Percentiles rank a stretch among this genome's conserved stretches.
phyloP scores from a whole-genome alignment of 2,329 filamentous ascomycete genomes.

The Diaporthe longicolla region DNA sequence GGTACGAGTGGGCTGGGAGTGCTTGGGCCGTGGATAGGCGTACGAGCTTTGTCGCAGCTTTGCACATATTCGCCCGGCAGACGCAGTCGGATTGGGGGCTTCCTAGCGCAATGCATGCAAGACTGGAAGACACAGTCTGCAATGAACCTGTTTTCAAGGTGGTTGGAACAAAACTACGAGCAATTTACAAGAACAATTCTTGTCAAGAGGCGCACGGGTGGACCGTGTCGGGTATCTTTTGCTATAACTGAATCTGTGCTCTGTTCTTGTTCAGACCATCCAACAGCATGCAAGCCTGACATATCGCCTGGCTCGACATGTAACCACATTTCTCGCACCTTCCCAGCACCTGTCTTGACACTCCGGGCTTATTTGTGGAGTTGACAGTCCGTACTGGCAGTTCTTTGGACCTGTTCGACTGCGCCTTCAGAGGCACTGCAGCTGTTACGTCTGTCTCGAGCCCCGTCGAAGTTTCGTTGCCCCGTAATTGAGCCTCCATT shows the following conservation, averaged over 20 bases:
- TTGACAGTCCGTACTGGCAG: slow-evolving; percentile 45
- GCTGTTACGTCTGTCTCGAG: slow-evolving; percentile 77
- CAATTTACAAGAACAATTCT: background rate
- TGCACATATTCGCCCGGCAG: background rate
- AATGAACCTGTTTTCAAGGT: background rate
- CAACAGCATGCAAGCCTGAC: slow-evolving; percentile 92
- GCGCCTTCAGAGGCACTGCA: slow-evolving; percentile 54
- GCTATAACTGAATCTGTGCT: slow-evolving; percentile 68
- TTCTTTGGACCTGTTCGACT: slow-evolving; percentile 45
- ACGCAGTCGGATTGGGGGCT: slow-evolving; percentile 34
- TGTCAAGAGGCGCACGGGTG: slow-evolving; percentile 1
- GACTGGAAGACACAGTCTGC: background rate
- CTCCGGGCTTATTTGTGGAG: slow-evolving; percentile 48
- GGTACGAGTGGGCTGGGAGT: background rate
- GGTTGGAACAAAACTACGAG: background rate
- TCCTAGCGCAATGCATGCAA: background rate
- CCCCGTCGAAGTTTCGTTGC: slow-evolving; percentile 66
- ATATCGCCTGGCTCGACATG: slow-evolving; percentile 93
- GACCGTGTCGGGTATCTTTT: slow-evolving; percentile 30
- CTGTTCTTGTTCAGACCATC: slow-evolving; percentile 90
- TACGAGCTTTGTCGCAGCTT: background rate
- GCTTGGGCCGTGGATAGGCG: background rate
- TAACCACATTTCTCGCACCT: slow-evolving; percentile 92
- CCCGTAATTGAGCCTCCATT: slow-evolving; percentile 81
- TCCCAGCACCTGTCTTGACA: slow-evolving; percentile 80